These are phyloP conservation scores for Brettanomyces sp. DNA, from an alignment of 805 yeast genomes.

Conservation along the genomic window DNA sequence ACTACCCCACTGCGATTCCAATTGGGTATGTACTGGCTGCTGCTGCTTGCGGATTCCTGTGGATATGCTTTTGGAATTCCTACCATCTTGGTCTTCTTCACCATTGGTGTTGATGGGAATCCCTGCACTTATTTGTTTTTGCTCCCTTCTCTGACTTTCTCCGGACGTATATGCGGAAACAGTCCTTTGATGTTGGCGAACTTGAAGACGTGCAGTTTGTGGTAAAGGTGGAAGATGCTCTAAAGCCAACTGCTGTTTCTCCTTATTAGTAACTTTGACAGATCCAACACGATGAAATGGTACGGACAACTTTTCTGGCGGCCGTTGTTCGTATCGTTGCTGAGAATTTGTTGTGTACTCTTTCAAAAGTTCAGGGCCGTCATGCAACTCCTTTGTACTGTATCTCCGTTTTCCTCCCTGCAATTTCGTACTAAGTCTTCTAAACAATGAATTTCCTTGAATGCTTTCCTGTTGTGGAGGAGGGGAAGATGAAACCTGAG, in stretches of 20 bases:
- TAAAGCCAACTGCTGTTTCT: constrained; percentile 29
- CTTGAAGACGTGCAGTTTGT: constrained; percentile 17
- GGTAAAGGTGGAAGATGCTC: constrained; percentile 19
- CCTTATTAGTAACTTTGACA: constrained; percentile 51
- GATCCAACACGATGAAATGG: constrained; percentile 48
- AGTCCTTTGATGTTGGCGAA: constrained; percentile 28
- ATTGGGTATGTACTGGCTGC: background rate
- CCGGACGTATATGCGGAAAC: constrained; percentile 27
- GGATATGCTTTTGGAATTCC: too few relatives aligned
- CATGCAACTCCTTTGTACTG: background rate
- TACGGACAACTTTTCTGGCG: too few relatives aligned
- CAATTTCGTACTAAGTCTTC: constrained; percentile 25
- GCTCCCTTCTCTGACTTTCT: background rate
- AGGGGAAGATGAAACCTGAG: constrained; percentile 6
- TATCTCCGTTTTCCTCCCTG: background rate
- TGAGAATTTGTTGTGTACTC: background rate
- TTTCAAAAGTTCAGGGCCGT: background rate
- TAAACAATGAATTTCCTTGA: constrained; percentile 20
- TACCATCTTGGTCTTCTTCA: too few relatives aligned
- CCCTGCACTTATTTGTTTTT: constrained; percentile 15
- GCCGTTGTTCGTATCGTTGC: background rate
- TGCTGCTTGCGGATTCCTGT: background rate
- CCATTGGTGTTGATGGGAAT: constrained; percentile 17
- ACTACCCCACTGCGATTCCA: background rate
- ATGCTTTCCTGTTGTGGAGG: constrained; percentile 12